Evolutionary conservation across 139 green algal species (phyloP), one percentile per base, ranked within the genome.

Genomic region (Micractinium conductrix): DNA sequence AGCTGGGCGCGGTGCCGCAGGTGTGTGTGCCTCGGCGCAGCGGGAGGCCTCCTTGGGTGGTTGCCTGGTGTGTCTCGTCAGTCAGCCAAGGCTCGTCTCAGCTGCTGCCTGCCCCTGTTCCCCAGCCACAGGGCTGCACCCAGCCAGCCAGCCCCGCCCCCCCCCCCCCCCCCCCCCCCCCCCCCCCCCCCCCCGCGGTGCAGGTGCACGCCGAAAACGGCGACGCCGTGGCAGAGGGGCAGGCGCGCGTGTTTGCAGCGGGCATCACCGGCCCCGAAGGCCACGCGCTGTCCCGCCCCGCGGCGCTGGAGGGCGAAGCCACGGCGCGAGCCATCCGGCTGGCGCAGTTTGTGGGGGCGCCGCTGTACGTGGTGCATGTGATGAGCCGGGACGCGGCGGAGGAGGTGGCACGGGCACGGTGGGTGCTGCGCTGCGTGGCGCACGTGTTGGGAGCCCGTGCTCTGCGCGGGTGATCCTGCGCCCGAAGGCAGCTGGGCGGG

Each of bases 331-430:
- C 97, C 2, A 94, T 99, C 67, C 84, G 89, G 48, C 89, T 99
- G 79, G 96, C 96, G 0, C 72, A 88, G 42, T 92, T 97, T 70
- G 92, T 96, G 38, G 91, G 93, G 26, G 86, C 91, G 30, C 97
- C 97, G n/a, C 89, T 99, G 74, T 99, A 99, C 74, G 94, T 99
- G 80, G 97, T 99, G 55, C 97, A 99, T 71, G 96, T 99, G 17
- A 99, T 98, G 95, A 96, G 92, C 88, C 89, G 85, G 0, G 96
- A 95, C 35, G 96, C 97, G 0, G 74, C 94, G 73, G 88, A 96
- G 21, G 94, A 98, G 89, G 91, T 94, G 10, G 86, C 48, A 40
- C 53, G 58, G 9, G 89, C 80, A 10, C 48, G 67, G 68, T 63
- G 45, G 30, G 80, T 1, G 9, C 35, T 7, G 68, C 68, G 33